Evolutionary conservation across 495 filamentous ascomycete genomes (phyloP).

Genomic region (Ascodesmis nigricans): DNA sequence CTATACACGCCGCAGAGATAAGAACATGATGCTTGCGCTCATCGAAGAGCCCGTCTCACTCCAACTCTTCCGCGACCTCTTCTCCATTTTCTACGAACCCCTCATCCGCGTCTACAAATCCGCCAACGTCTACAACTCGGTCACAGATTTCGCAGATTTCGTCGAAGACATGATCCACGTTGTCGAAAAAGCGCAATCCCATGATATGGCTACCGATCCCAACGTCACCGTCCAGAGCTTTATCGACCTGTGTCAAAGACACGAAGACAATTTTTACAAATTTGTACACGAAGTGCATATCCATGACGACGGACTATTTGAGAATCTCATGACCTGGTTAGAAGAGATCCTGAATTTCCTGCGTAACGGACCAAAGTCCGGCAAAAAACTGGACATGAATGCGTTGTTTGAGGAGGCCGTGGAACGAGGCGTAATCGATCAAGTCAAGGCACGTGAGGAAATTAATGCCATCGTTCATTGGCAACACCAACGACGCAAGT

Average conservation of each 20-base stretch:
- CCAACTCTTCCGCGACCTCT: slow-evolving; percentile 82
- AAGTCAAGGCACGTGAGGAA: slow-evolving; percentile 48
- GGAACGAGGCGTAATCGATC: slow-evolving; percentile 42
- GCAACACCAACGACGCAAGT: slow-evolving; percentile 86
- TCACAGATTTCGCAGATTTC: slow-evolving; percentile 87
- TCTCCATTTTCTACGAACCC: slow-evolving; percentile 97
- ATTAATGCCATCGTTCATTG: slow-evolving; percentile 70
- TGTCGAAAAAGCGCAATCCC: slow-evolving; percentile 69
- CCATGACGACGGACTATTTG: slow-evolving; percentile 94
- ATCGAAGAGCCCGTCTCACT: slow-evolving; percentile 90
- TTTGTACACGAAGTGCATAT: slow-evolving; percentile 95
- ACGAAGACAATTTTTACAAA: slow-evolving; percentile 94
- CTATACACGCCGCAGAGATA: slow-evolving; percentile 76
- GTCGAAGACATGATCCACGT: slow-evolving; percentile 77
- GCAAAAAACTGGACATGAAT: slow-evolving; percentile 75
- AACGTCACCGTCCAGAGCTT: slow-evolving; percentile 98
- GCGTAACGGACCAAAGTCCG: slow-evolving; percentile 55
- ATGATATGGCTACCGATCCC: slow-evolving; percentile 81
- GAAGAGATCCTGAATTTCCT: slow-evolving; percentile 93
- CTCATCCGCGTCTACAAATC: slow-evolving; percentile 94
- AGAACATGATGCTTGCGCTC: slow-evolving; percentile 87
- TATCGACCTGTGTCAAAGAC: slow-evolving; percentile 86
- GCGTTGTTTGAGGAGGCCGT: slow-evolving; percentile 63
- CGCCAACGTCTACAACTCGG: slow-evolving; percentile 88
- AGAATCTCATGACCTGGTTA: slow-evolving; percentile 87